Evolutionary conservation across 2,329 filamentous ascomycete species (phyloP), one percentile per base, ranked within the genome.

Genomic region (Fusarium coffeatum): DNA sequence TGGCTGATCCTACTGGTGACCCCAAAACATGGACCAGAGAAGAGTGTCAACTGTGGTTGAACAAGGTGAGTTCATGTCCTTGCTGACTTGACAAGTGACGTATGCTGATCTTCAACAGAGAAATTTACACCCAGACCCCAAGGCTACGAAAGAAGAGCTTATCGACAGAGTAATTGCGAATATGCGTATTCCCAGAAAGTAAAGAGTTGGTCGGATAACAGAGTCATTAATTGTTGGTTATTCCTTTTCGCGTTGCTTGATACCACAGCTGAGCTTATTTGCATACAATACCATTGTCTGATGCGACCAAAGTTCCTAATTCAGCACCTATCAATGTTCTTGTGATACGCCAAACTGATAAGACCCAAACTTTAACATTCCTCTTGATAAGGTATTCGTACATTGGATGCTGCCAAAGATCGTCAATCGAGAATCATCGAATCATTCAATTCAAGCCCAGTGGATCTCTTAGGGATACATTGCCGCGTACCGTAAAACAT

Each of bases 1-100:
- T 89, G 70, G 65, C 84, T 49, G 94, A 97, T 77, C 93, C 94
- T n/a, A 92, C 84, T 28, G 94, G 94, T 64, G 87, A 93, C 83
- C 88, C 83, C 42, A 82, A 84, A 42, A 78, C 76, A 12, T 98
- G 95, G 95, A 93, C 93, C 1, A 84, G 86, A 59, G 90, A 93
- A 49, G 93, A 98, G 76, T 84, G 97, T 80, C 86, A 89, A 66
- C 85, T 90, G 75, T 98, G 94, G 94, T 83, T 98, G 53, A 88
- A 89, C 47, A 88, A 87, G 74, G 95, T 97, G 86, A 81, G 56
- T 49, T 20, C 20, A 43, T n/a, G 6, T n/a, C 2, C 18, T 16
- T 50, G 16, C 11, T 23, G 22, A 42, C 28, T 28, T 28, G 28
- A 28, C 11, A 28, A 28, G 45, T 55, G 43, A 61, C 40, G 23